Evolutionary conservation across 2,329 filamentous ascomycete species (phyloP), one percentile per base, ranked within the genome.

Genomic region (Sporothrix curviconia): DNA sequence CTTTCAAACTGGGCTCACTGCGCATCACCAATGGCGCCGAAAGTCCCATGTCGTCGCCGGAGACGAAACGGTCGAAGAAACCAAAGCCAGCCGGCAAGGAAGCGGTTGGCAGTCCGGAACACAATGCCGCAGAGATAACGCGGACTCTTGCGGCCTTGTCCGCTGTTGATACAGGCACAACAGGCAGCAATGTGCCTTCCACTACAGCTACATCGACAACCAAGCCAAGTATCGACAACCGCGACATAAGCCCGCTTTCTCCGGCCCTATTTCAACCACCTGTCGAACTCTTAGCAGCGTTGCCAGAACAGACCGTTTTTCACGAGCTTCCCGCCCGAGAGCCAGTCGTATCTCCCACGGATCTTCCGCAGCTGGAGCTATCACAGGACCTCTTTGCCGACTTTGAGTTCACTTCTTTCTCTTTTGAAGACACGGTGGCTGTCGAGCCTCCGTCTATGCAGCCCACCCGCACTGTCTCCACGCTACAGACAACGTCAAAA

Each of bases 1-100:
- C 76, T 11, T 85, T 84, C 65, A 83, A 83, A 65, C 77, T 84
- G 55, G 84, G 84, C 2, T 81, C 81, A 1, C 65, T 86, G 51
- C 78, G 81, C 36, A 85, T 86, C 57, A 84, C 75, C 22, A 86
- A 86, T 66, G 83, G 81, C 14, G 71, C 73, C 3, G 74, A 70
- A 1, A 80, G 77, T 57, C 83, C 83, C 2, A 68, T 71, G n/a
- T 61, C 62, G 15, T 62, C 62, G 1, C 58, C 59, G 0, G 58
- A 61, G 15, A 52, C 37, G 2, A 36, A 39, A 17, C 40, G 28
- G 19, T 19, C 44, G 12, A 30, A 15, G 7, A 43, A 51, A 22
- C 15, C 7, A 24, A 36, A 22, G 14, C 9, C 6, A 25, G 42
- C 28, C 4, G 19, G 15, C 14, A 25, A 43, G 11, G 28, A 49